Conservation (phyloP, 2,329 filamentous ascomycete genomes). For the Arthrinium phaeospermum region DNA sequence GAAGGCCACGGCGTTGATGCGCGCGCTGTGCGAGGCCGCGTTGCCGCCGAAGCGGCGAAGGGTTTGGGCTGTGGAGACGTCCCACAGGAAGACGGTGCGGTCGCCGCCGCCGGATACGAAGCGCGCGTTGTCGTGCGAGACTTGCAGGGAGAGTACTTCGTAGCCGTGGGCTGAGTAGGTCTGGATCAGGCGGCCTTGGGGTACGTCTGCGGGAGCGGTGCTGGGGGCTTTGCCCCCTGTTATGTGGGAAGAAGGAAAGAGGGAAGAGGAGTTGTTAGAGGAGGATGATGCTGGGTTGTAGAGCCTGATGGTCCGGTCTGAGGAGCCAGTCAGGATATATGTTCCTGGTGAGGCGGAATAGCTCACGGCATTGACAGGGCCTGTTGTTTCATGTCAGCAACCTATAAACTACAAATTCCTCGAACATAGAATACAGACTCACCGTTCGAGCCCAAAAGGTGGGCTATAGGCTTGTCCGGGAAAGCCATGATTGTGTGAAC, state of each 20-base stretch:
- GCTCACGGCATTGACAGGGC: slow-evolving; percentile 73
- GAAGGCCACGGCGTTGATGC: slow-evolving; percentile 62
- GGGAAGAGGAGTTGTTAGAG: slow-evolving; percentile 46
- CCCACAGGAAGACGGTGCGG: slow-evolving; percentile 91
- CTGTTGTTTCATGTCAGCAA: slow-evolving; percentile 44
- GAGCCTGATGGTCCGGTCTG: slow-evolving; percentile 84
- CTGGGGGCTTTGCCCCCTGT: slow-evolving; percentile 41
- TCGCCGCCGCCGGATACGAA: slow-evolving; percentile 92
- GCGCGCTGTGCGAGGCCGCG: slow-evolving; percentile 22
- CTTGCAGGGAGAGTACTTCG: slow-evolving; percentile 81
- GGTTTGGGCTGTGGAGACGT: slow-evolving; percentile 82
- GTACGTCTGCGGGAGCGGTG: slow-evolving; percentile 38
- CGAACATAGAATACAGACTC: slow-evolving; percentile 28
- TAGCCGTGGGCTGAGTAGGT: slow-evolving; percentile 91
- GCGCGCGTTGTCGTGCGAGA: slow-evolving; percentile 77
- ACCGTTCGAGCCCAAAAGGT: slow-evolving; percentile 66
- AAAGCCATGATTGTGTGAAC: slow-evolving; percentile 42
- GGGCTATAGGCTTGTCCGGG: slow-evolving; percentile 54
- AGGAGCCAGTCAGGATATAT: slow-evolving; percentile 83
- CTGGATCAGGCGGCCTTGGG: slow-evolving; percentile 74
- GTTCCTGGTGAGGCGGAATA: slow-evolving; percentile 76
- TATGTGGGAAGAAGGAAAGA: slow-evolving; percentile 34
- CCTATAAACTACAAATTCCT: not conserved
- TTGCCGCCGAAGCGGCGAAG: slow-evolving; percentile 69
- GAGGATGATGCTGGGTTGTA: slow-evolving; percentile 72